Evolutionary conservation across 331 rosid genomes (phyloP).

Genomic region (Malus hybrid): DNA sequence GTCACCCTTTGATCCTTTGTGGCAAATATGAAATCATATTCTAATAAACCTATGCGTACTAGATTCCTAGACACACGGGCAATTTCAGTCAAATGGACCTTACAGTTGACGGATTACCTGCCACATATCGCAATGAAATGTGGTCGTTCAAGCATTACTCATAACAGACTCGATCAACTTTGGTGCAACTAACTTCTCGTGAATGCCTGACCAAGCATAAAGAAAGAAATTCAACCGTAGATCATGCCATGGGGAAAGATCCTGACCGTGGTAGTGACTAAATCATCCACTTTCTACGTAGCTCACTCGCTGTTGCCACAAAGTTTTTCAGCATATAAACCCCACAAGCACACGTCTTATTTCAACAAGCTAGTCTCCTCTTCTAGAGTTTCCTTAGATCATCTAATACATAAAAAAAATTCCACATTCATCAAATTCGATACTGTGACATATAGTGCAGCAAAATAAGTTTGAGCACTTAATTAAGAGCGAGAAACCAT

Average conservation of each 20-base stretch:
- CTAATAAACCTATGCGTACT: neutral
- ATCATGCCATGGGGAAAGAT: neutral
- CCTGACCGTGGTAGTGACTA: neutral
- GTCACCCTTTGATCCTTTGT: neutral
- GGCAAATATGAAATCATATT: neutral
- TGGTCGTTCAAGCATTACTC: neutral
- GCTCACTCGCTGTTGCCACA: neutral
- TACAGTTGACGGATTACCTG: conserved; percentile 29
- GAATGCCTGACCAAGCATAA: neutral
- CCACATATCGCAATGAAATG: neutral
- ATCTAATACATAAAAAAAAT: neutral
- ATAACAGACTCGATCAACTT: neutral
- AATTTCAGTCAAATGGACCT: neutral
- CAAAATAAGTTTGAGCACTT: neutral
- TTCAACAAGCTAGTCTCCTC: neutral
- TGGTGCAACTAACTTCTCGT: neutral
- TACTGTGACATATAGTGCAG: neutral
- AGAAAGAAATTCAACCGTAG: neutral
- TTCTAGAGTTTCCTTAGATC: neutral
- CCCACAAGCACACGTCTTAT: neutral
- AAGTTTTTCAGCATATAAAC: neutral
- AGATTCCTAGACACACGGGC: neutral
- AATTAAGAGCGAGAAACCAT: neutral
- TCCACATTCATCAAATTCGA: neutral
- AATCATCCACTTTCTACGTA: neutral